Percentiles rank a stretch among this genome's conserved stretches.
phyloP scores from a whole-genome alignment of 805 yeast genomes.

The Hanseniaspora valbyensis region DNA sequence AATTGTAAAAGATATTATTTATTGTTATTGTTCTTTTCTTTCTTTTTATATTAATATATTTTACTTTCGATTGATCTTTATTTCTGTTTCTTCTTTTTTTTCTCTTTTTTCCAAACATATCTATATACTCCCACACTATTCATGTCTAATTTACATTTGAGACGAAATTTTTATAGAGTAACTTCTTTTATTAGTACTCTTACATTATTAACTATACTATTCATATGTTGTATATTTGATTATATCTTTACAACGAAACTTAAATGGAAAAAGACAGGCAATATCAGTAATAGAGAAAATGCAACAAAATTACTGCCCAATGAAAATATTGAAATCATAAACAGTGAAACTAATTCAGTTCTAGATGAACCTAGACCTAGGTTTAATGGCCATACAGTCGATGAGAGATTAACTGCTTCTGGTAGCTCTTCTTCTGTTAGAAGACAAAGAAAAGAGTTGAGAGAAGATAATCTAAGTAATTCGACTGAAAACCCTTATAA shows the following conservation, averaged over 20 bases:
- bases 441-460: not conserved
- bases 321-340: conserved; percentile 13
- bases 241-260: conserved; percentile 24
- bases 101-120: too few species aligned
- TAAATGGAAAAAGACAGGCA: conserved; percentile 24
- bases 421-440: conserved; percentile 10
- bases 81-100: too few species aligned
- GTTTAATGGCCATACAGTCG: conserved; percentile 18
- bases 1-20: too few species aligned
- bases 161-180: conserved; percentile 1
- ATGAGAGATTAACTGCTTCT: conserved; percentile 17
- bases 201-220: conserved; percentile 23
- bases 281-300: conserved; percentile 19
- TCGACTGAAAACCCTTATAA: conserved; percentile 26
- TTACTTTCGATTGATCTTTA: too few species aligned
- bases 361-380: conserved; percentile 13
- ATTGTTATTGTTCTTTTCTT: too few species aligned
- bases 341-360: conserved; percentile 12
- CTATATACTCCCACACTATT: not conserved
- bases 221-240: conserved; percentile 26
- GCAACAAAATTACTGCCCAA: conserved; percentile 19
- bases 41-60: too few species aligned
- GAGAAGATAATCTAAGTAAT: not conserved
- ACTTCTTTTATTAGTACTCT: conserved; percentile 17
- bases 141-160: not conserved